Evolutionary conservation across 2,329 filamentous ascomycete genomes (phyloP).

Genomic region (Stagonosporopsis vannaccii): DNA sequence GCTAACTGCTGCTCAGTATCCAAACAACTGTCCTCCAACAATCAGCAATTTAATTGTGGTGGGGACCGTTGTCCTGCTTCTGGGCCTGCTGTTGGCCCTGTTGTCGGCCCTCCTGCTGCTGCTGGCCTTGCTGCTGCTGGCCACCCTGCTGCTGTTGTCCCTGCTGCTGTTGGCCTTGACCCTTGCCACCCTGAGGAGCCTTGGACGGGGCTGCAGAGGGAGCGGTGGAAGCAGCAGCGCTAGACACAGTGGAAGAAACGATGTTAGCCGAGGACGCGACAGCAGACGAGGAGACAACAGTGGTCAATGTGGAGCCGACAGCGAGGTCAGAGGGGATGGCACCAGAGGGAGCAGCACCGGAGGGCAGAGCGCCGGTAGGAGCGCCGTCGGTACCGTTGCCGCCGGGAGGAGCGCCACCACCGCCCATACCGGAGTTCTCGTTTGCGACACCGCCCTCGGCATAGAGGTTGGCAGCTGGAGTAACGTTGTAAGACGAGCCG

Average conservation of each 20-base stretch:
- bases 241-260: slow-evolving; percentile 1
- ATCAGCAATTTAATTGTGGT: neutral
- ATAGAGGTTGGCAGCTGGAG: slow-evolving; percentile 35
- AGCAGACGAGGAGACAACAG: slow-evolving; percentile 12
- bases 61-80: slow-evolving; percentile 4
- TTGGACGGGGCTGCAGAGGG: slow-evolving; percentile 2
- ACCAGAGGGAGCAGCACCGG: slow-evolving; percentile 3
- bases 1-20: slow-evolving; percentile 14
- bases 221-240: neutral
- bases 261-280: neutral
- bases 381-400: slow-evolving; percentile 14
- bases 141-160: slow-evolving; percentile 10
- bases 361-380: slow-evolving; percentile 4
- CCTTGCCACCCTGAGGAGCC: slow-evolving; percentile 12
- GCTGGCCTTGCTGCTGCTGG: slow-evolving; percentile 9
- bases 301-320: slow-evolving; percentile 15
- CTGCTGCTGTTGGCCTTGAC: slow-evolving; percentile 3
- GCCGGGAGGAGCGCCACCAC: slow-evolving; percentile 24
- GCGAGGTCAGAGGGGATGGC: slow-evolving; percentile 3
- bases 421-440: slow-evolving; percentile 27
- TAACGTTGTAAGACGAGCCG: slow-evolving; percentile 33
- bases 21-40: neutral
- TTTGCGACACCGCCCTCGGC: slow-evolving; percentile 41
- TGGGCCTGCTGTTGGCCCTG: slow-evolving; percentile 7
- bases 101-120: slow-evolving; percentile 5